A percentile compares a stretch with the other conserved stretches of the same genome.
phyloP scores from a whole-genome alignment of 768 basidiomycete species.

The Leccinum pellstonianum region DNA sequence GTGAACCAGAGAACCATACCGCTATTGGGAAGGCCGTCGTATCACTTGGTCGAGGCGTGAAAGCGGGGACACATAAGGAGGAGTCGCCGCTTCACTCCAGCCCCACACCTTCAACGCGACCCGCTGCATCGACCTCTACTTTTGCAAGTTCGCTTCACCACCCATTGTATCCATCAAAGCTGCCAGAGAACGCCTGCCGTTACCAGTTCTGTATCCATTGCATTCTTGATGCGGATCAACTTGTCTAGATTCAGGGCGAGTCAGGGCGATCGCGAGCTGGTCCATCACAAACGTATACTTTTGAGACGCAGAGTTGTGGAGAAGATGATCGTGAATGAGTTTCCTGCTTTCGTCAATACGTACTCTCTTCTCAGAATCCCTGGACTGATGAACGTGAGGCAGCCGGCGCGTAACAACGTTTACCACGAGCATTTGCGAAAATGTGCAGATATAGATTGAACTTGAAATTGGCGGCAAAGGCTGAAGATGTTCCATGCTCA shows the following conservation, averaged over 20 bases:
- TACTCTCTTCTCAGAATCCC: neutral
- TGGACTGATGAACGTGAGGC: neutral
- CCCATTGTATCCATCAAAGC: conserved; percentile 38
- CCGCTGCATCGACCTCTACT: conserved; percentile 7
- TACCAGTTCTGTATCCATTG: conserved; percentile 35
- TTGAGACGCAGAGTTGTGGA: conserved; percentile 27
- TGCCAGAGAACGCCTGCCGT: conserved; percentile 30
- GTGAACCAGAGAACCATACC: conserved; percentile 24
- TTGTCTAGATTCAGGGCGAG: conserved; percentile 32
- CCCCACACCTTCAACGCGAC: conserved; percentile 48
- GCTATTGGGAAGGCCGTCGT: conserved; percentile 27
- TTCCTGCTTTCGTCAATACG: conserved; percentile 11
- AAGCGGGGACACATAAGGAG: conserved; percentile 33
- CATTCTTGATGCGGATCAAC: conserved; percentile 28
- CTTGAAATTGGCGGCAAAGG: conserved; percentile 35
- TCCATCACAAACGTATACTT: conserved; percentile 50
- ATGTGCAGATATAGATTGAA: no score
- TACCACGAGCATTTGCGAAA: conserved; percentile 32
- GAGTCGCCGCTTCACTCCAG: conserved; percentile 26
- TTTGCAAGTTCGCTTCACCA: conserved; percentile 32
- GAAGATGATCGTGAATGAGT: conserved; percentile 33
- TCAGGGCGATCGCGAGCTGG: conserved; percentile 34
- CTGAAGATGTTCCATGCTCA: conserved; percentile 26
- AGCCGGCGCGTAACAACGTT: conserved; percentile 21
- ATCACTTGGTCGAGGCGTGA: conserved; percentile 11